Conservation (phyloP, 805 yeast species). For the Lipomyces kockii region DNA sequence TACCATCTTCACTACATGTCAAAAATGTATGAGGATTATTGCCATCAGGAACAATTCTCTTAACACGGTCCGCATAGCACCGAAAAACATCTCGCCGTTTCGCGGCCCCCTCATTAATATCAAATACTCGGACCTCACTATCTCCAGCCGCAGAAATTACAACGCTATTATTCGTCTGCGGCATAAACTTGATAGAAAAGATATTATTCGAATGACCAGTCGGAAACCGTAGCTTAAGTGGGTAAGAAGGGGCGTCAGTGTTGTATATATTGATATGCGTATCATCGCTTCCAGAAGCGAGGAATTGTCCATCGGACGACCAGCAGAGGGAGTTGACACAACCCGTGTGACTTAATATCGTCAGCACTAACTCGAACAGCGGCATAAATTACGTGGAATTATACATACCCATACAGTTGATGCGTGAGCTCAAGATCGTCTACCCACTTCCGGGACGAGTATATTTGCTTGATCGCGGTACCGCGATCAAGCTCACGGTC, state of each 20-base stretch:
- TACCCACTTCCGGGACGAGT: slow-evolving; percentile 23
- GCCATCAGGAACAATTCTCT: slow-evolving; percentile 34
- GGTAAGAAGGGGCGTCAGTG: slow-evolving; percentile 27
- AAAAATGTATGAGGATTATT: slow-evolving; percentile 28
- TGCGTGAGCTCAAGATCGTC: slow-evolving; percentile 32
- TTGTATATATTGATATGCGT: slow-evolving; percentile 33
- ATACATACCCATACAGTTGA: slow-evolving; percentile 30
- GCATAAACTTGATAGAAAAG: slow-evolving; percentile 36
- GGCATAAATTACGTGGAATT: no score
- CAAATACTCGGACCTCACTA: slow-evolving; percentile 32
- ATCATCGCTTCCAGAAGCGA: slow-evolving; percentile 38
- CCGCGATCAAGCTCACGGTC: slow-evolving; percentile 8
- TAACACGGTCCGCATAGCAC: slow-evolving; percentile 31
- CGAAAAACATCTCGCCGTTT: slow-evolving; percentile 8
- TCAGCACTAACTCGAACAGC: background rate
- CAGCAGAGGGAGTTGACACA: slow-evolving; percentile 36
- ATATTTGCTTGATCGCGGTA: slow-evolving; percentile 6
- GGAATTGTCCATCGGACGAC: slow-evolving; percentile 34
- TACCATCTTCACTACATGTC: slow-evolving; percentile 36
- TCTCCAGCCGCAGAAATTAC: slow-evolving; percentile 35
- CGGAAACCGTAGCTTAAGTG: slow-evolving; percentile 24
- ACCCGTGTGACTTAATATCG: slow-evolving; percentile 25
- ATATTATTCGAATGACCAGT: slow-evolving; percentile 37
- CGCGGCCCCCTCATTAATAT: slow-evolving; percentile 28
- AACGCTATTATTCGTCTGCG: slow-evolving; percentile 25